Evolutionary conservation across 2,329 filamentous ascomycete genomes (phyloP), one percentile per base, ranked within the genome.

Genomic region (Microdochium bolleyi): DNA sequence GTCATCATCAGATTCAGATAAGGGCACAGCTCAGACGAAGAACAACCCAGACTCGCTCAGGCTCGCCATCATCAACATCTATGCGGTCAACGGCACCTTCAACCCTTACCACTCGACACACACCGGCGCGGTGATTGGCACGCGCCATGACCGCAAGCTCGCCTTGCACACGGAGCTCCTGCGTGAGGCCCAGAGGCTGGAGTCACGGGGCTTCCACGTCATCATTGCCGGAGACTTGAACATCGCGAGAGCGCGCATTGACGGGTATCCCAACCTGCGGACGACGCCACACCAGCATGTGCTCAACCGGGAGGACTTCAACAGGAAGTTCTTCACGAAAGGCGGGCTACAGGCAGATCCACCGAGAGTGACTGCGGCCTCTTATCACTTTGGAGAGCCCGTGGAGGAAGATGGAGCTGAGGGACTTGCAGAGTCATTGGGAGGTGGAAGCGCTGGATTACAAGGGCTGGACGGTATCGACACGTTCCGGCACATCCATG

Each of bases 81-180:
- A 79, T 57, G 73, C 75, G 41, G 73, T 79, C 13, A 80, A 80
- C 58, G 77, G 77, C 2, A 80, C 78, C 0, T 64, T 70, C 0
- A 70, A 69, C 25, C 62, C 69, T 0, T 79, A 79, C 60, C 70
- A 70, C 19, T 66, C 72, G 52, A 64, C 74, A 0, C n/a, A 56
- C 1, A 77, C 70, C 0, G 77, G 77, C 3, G 54, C 56, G 8
- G 55, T 71, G 0, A 51, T 54, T 3, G 75, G 76, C 0, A 79
- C 73, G 0, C 64, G 78, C 16, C 76, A 82, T 60, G 73, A 77
- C 52, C 68, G 73, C 27, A 82, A 82, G 60, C 62, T 75, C 1
- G 62, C 65, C 3, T 73, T 80, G 34, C 76, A 82, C 54, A 55
- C 60, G 2, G 61, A 69, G 1, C 67, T 82, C 34, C 67, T 74